These are phyloP conservation scores for Tulasnella sp. DNA, from an alignment of 768 basidiomycete genomes.

Conservation along the genomic window DNA sequence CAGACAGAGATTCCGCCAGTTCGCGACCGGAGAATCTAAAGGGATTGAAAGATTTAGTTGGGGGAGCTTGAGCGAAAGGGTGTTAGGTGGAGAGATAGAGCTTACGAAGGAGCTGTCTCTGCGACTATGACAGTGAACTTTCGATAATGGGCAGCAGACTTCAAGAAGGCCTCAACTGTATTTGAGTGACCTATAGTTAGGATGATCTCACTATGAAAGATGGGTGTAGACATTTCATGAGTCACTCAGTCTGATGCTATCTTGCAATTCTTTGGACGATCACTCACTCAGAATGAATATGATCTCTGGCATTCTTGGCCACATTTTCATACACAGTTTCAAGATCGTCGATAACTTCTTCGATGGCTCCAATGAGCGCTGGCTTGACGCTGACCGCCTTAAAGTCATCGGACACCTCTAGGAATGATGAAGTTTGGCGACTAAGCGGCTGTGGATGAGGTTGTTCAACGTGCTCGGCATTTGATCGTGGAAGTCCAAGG, in stretches of 20 bases:
- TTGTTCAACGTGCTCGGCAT: conserved; percentile 27
- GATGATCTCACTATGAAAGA: conserved; percentile 90
- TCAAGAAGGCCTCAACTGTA: conserved; percentile 89
- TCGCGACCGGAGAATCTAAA: conserved; percentile 70
- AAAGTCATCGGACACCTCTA: conserved; percentile 18
- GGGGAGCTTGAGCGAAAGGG: too few species aligned
- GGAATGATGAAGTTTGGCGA: conserved; percentile 20
- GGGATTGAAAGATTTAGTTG: not conserved
- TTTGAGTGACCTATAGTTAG: conserved; percentile 87
- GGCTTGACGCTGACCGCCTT: conserved; percentile 50
- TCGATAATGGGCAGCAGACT: conserved; percentile 75
- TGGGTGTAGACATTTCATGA: conserved; percentile 8
- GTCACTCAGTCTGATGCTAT: too few species aligned
- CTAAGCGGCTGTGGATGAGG: conserved; percentile 18
- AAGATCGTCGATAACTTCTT: conserved; percentile 90
- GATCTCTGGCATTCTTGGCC: conserved; percentile 86
- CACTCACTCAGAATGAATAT: conserved; percentile 93
- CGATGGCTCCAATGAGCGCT: conserved; percentile 91
- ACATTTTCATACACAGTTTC: conserved; percentile 94
- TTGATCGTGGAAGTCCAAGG: conserved; percentile 50
- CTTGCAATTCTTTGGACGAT: not conserved
- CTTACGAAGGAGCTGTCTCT: conserved; percentile 88
- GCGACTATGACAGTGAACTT: conserved; percentile 95
- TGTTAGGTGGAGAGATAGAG: too few species aligned
- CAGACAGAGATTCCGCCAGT: conserved; percentile 72